Base-by-base conservation (phyloP, 768 basidiomycete species). In the Mycena sanguinolenta region DNA sequence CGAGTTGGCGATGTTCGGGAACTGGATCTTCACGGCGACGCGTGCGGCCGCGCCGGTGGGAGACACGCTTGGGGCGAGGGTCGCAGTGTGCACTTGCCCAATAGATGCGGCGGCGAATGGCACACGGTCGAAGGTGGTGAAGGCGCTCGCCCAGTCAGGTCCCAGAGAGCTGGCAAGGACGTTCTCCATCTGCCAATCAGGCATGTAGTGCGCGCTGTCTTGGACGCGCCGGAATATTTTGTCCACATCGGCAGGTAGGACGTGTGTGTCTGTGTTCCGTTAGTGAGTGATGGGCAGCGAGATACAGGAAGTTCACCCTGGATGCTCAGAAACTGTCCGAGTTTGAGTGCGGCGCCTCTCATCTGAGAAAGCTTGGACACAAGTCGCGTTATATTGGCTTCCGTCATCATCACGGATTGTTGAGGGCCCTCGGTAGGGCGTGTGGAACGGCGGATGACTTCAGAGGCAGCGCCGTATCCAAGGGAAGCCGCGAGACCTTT, bases 161-260 rank as follows among this genome's bases (percentile, higher is more conserved):
- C 96, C 96, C 7, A 98, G 86, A 9, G 95, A 88, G n/a, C 84
- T 75, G 1, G 75, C 77, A 81, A 99, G 86, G 34, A 96, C 96
- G 93, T 89, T 76, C 88, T 90, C 94, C 91, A 98, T 93, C 78
- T 99, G 97, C 93, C 94, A 97, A 74, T 97, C 93, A 0, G 97
- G 97, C 97, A 99, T 99, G 78, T 98, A 98, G 79, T 99, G 95
- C 1, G 97, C 97, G 74, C 92, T 91, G 73, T 97, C 95, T 77
- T 99, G 97, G 0, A 99, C 97, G 32, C 92, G 85, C 59, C 95
- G 89, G 74, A 99, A 91, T 34, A 99, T 92, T 63, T 89, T 87
- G 76, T 98, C 96, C 4, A 98, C 81, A 72, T 97, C 95, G 0
- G 93, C 88, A 0, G 97, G 95, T 2, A 99, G 84, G 46, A 94